These are phyloP conservation scores for Penicillium sp. DNA, from an alignment of 2,329 filamentous ascomycete genomes.

Conservation along the genomic window DNA sequence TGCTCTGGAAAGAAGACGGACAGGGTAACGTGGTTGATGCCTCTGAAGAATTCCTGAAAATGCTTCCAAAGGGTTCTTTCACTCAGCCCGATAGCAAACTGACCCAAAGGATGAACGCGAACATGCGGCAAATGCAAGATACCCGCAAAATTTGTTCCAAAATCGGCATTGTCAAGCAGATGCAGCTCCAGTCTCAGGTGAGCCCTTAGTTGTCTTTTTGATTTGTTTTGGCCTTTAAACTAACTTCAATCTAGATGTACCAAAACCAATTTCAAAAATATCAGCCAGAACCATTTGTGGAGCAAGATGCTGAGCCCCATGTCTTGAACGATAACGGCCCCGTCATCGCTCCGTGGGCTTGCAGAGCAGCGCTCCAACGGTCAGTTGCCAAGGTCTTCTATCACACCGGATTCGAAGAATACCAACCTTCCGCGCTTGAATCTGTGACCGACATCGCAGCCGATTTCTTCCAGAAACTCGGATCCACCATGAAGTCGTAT, in stretches of 20 bases:
- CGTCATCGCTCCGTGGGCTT: conserved; percentile 80
- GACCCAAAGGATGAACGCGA: conserved; percentile 79
- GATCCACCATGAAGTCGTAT: conserved; percentile 77
- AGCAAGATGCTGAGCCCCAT: conserved; percentile 83
- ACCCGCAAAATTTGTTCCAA: conserved; percentile 95
- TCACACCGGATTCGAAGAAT: conserved; percentile 93
- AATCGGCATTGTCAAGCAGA: conserved; percentile 97
- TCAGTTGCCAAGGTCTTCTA: conserved; percentile 95
- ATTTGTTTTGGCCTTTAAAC: neutral
- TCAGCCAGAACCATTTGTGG: conserved; percentile 83
- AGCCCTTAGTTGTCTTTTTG: conserved; percentile 20
- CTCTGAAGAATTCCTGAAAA: conserved; percentile 77
- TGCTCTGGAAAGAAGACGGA: conserved; percentile 86
- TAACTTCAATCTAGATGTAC: conserved; percentile 68
- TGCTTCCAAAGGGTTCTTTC: conserved; percentile 76
- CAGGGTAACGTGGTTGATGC: conserved; percentile 89
- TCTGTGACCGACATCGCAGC: conserved; percentile 84
- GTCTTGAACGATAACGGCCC: conserved; percentile 87
- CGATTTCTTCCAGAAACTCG: conserved; percentile 86
- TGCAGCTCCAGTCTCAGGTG: conserved; percentile 97
- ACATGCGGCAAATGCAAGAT: conserved; percentile 94
- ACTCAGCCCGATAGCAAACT: conserved; percentile 72
- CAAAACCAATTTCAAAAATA: conserved; percentile 98
- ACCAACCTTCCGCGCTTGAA: conserved; percentile 91
- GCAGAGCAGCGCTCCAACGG: conserved; percentile 80